These are phyloP conservation scores for Chaetomium tenue DNA, from an alignment of 495 filamentous ascomycete genomes.

Conservation along the genomic window DNA sequence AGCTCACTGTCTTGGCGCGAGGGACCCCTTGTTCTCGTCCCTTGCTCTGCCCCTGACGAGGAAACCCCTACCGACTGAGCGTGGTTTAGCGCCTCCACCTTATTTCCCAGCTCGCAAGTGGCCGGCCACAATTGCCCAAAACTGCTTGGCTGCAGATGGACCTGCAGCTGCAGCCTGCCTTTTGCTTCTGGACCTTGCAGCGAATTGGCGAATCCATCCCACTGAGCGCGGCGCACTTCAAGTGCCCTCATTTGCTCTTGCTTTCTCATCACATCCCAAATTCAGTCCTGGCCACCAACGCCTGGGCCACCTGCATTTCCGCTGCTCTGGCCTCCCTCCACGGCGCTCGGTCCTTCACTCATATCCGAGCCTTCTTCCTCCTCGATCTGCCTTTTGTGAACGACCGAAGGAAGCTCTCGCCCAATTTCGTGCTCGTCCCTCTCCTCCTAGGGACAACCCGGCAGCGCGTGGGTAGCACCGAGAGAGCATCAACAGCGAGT, in stretches of 20 bases:
- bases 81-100: conserved; percentile 30
- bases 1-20: background rate
- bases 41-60: conserved; percentile 29
- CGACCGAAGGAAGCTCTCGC: conserved; percentile 13
- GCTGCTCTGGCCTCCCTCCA: conserved; percentile 1
- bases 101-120: conserved; percentile 34
- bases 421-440: conserved; percentile 16
- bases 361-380: conserved; percentile 11
- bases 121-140: conserved; percentile 17
- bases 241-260: conserved; percentile 19
- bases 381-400: conserved; percentile 14
- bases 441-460: conserved; percentile 25
- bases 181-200: conserved; percentile 18
- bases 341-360: conserved; percentile 24
- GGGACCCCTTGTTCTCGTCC: conserved; percentile 10
- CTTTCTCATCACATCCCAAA: conserved; percentile 19
- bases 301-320: too few species aligned
- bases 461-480: conserved; percentile 22
- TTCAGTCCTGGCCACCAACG: background rate
- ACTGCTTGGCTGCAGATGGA: conserved; percentile 28
- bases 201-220: conserved; percentile 30
- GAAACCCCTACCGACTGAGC: conserved; percentile 27
- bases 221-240: conserved; percentile 27
- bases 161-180: conserved; percentile 23
- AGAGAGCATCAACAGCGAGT: conserved; percentile 24